Evolutionary conservation across 257 asterid species (phyloP), one percentile per base, ranked within the genome.

Genomic region (Pogostemon cablin): DNA sequence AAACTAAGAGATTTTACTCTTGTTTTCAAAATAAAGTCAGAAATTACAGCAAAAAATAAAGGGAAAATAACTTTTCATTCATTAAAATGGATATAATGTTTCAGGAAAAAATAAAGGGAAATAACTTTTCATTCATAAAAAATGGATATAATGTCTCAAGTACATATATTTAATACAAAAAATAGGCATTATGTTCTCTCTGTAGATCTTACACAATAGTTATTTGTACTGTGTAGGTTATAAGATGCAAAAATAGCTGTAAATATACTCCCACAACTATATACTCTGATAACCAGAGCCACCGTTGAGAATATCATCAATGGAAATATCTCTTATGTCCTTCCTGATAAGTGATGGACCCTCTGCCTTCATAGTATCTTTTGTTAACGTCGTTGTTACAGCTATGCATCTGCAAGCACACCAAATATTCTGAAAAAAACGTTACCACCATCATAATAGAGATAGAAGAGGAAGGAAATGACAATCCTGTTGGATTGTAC

Each of bases 321-420:
- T 86, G 67, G 96, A 81, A 79, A 93, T 81, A 72, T 83, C 80
- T 83, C 96, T 85, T 73, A 93, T 93, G 49, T 86, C 96, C 86
- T 86, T 89, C 80, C 90, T 85, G 86, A 91, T 81, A 76, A 93
- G 84, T 57, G 96, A 82, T 41, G 99, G 99, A 77, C 85, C 89
- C 2, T 90, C 95, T 68, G 77, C 81, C 69, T 73, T 73, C 77
- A 93, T 66, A 66, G 79, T 74, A 69, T 87, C 93, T 80, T 86
- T 93, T 62, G 92, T 74, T 67, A 91, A 81, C 55, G 97, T 85
- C 7, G 99, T 93, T 7, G 97, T 89, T 61, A 93, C 99, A 48
- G 99, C 99, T 77, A 93, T 91, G 83, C 99, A 93, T 83, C 99
- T 93, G 95, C 72, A 84, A 72, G 75, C 37, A 73, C 69, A 77